Evolutionary conservation across 371 early-diverging fungal genomes (phyloP).

Genomic region (Mucor velutinosus): DNA sequence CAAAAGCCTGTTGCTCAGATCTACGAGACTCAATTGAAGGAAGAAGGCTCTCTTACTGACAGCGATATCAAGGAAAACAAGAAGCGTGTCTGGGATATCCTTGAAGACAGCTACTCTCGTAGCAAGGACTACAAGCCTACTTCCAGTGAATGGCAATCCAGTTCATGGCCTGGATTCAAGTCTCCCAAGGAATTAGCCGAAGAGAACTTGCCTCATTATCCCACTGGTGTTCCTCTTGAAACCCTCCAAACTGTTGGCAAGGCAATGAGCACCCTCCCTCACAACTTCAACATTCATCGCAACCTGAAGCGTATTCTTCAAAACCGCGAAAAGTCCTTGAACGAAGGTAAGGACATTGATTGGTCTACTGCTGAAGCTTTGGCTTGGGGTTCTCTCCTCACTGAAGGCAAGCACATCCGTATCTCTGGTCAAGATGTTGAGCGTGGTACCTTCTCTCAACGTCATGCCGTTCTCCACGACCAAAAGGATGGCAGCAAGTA

Average conservation of each 20-base stretch:
- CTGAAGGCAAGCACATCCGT: conserved; percentile 48
- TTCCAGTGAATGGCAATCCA: conserved; percentile 93
- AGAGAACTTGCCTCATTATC: conserved; percentile 64
- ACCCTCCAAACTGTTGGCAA: conserved; percentile 80
- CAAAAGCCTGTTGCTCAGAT: conserved; percentile 82
- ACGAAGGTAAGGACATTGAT: conserved; percentile 82
- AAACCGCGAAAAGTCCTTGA: conserved; percentile 78
- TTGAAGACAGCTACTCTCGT: conserved; percentile 89
- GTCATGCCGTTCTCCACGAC: conserved; percentile 94
- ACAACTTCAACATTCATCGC: conserved; percentile 86
- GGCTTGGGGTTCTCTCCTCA: conserved; percentile 90
- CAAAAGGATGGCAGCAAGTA: conserved; percentile 76
- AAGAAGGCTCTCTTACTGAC: conserved; percentile 82
- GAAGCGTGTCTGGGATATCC: conserved; percentile 86
- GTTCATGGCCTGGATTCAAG: conserved; percentile 87
- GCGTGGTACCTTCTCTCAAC: conserved; percentile 98
- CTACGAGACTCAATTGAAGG: conserved; percentile 80
- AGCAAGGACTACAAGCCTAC: conserved; percentile 90
- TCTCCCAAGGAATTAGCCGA: conserved; percentile 83
- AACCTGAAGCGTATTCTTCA: conserved; percentile 87
- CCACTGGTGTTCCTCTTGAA: conserved; percentile 82
- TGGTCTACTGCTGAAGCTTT: conserved; percentile 97
- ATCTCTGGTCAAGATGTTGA: conserved; percentile 87
- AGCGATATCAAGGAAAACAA: conserved; percentile 85
- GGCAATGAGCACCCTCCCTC: conserved; percentile 79